Percentiles rank a stretch among this genome's conserved stretches.
phyloP scores from a whole-genome alignment of 1,284 basidiomycete genomes.

The Pterulicium gracile region DNA sequence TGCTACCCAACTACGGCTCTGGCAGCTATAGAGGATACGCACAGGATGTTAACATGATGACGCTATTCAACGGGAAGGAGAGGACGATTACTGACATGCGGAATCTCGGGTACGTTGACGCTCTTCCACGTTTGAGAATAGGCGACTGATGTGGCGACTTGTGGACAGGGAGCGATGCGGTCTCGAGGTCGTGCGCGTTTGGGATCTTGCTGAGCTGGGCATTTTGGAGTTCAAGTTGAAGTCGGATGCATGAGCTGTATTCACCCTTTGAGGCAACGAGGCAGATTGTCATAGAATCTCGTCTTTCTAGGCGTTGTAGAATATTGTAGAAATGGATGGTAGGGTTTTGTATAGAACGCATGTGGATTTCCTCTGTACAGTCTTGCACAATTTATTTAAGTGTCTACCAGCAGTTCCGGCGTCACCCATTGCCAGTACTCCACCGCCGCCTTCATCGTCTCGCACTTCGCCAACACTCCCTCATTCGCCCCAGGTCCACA shows the following conservation, averaged over 20 bases:
- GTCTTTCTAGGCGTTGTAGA: too few species aligned
- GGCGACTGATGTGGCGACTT: too few species aligned
- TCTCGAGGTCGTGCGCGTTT: not conserved
- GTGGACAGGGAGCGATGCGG: not conserved
- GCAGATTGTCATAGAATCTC: too few species aligned
- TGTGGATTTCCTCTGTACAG: too few species aligned
- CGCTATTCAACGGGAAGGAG: constrained; percentile 6
- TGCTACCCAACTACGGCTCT: constrained; percentile 9
- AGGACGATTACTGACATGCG: constrained; percentile 7
- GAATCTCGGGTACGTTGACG: not conserved
- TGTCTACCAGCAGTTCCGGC: not conserved
- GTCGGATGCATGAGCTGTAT: too few species aligned
- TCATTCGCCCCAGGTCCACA: not conserved
- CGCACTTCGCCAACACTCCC: not conserved
- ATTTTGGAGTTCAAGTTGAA: constrained; percentile 2
- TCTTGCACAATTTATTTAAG: too few species aligned
- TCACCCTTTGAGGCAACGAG: too few species aligned
- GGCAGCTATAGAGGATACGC: constrained; percentile 3
- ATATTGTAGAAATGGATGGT: too few species aligned
- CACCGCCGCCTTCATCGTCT: not conserved
- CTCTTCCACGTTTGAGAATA: not conserved
- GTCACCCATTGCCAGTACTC: not conserved
- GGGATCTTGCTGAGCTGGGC: not conserved
- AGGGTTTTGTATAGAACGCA: too few species aligned
- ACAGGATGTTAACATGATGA: constrained; percentile 9